Conservation (phyloP, 192 early-diverging fungal genomes). For the Umbelopsis sp. region DNA sequence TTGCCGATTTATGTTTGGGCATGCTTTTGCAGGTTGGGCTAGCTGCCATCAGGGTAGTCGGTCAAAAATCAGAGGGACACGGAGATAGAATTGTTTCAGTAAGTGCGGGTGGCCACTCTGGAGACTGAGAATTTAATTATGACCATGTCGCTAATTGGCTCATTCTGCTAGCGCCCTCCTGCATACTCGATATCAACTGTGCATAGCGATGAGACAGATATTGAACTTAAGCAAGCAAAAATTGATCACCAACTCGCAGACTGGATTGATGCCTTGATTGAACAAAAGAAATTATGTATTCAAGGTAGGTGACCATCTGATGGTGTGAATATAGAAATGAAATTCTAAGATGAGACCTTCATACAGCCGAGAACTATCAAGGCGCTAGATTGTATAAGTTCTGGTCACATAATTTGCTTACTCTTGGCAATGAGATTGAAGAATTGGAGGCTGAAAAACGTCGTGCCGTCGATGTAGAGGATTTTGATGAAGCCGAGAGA, state of each 20-base stretch:
- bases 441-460: slow-evolving; percentile 56
- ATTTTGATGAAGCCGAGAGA: slow-evolving; percentile 76
- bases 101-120: not conserved
- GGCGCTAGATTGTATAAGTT: slow-evolving; percentile 66
- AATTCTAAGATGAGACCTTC: not conserved
- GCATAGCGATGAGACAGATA: not conserved
- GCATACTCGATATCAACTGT: slow-evolving; percentile 1
- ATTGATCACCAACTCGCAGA: not conserved
- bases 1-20: not conserved
- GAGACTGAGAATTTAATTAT: not conserved
- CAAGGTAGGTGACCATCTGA: slow-evolving; percentile 32
- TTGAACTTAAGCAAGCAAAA: not conserved
- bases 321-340: not conserved
- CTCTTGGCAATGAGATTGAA: slow-evolving; percentile 46
- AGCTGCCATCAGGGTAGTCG: slow-evolving; percentile 61
- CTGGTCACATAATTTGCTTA: slow-evolving; percentile 42
- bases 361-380: slow-evolving; percentile 59
- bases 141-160: not conserved
- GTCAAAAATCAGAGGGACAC: slow-evolving; percentile 40
- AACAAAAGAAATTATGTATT: slow-evolving; percentile 20
- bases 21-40: slow-evolving; percentile 56
- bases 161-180: not conserved
- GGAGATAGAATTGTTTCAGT: slow-evolving; percentile 4
- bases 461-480: slow-evolving; percentile 65
- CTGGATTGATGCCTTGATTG: not conserved